Conservation (phyloP, 192 early-diverging fungal genomes). For the Coemansia sp. region DNA sequence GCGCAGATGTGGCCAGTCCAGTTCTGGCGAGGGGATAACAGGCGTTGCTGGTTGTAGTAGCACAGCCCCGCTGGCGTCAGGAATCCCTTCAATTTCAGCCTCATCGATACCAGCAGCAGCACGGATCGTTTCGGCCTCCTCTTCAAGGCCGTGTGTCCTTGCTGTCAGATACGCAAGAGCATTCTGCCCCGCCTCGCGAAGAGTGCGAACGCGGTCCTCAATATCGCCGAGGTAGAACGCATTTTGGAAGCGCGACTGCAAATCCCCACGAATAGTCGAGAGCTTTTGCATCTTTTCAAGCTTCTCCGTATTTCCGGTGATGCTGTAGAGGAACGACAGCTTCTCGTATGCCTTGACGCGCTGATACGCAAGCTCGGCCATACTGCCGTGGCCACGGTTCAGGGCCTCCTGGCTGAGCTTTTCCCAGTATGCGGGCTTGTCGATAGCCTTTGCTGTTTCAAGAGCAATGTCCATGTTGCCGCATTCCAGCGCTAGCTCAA, state of each 20-base stretch:
- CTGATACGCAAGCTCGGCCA: constrained; percentile 91
- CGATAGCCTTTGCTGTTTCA: constrained; percentile 90
- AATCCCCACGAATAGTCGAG: constrained; percentile 79
- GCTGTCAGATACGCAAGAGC: constrained; percentile 93
- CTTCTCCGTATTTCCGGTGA: constrained; percentile 91
- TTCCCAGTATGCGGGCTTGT: constrained; percentile 88
- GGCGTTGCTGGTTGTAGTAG: constrained; percentile 74
- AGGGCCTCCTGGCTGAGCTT: constrained; percentile 88
- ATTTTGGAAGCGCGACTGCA: constrained; percentile 92
- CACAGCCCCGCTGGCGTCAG: constrained; percentile 41
- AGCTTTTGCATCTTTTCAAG: constrained; percentile 95
- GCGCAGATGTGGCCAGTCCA: constrained; percentile 92
- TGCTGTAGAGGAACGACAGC: constrained; percentile 94
- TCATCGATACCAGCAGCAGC: constrained; percentile 71
- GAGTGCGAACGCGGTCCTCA: constrained; percentile 82
- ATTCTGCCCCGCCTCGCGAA: constrained; percentile 87
- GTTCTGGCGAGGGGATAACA: constrained; percentile 69
- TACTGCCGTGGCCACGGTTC: constrained; percentile 81
- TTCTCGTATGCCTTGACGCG: constrained; percentile 89
- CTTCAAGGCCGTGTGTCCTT: constrained; percentile 83
- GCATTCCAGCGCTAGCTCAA: constrained; percentile 95
- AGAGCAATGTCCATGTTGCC: constrained; percentile 95
- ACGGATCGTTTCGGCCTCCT: constrained; percentile 84
- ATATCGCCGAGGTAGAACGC: constrained; percentile 89
- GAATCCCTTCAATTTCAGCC: constrained; percentile 51